A percentile compares a stretch with the other conserved stretches of the same genome.
phyloP scores from a whole-genome alignment of 192 early-diverging fungal genomes.

The Mortierella hygrophila region DNA sequence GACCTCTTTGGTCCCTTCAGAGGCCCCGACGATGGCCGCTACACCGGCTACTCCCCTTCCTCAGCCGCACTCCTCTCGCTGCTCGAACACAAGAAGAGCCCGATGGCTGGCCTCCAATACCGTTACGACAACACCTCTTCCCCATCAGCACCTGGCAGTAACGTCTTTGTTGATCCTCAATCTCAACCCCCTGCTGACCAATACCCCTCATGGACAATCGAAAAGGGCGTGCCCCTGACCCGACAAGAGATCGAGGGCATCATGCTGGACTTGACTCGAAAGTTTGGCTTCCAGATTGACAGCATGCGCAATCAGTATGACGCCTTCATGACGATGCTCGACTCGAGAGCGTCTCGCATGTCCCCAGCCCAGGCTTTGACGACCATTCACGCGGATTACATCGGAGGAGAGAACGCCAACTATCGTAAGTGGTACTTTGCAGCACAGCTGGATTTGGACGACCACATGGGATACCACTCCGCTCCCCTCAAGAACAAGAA shows the following conservation, averaged over 20 bases:
- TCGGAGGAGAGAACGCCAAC: constrained; percentile 86
- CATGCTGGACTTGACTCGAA: constrained; percentile 72
- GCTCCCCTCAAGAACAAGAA: constrained; percentile 41
- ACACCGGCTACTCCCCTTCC: constrained; percentile 69
- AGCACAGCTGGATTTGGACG: constrained; percentile 73
- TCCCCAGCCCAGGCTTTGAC: constrained; percentile 75
- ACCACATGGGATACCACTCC: constrained; percentile 57
- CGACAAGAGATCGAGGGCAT: constrained; percentile 77
- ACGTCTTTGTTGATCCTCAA: neutral
- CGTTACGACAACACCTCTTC: neutral
- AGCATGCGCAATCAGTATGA: constrained; percentile 84
- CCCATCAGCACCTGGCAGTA: neutral
- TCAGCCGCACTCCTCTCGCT: constrained; percentile 71
- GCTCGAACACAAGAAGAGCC: constrained; percentile 62
- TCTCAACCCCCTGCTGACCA: constrained; percentile 31
- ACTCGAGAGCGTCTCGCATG: constrained; percentile 83
- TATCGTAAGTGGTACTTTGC: constrained; percentile 90
- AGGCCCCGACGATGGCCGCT: constrained; percentile 68
- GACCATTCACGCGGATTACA: constrained; percentile 82
- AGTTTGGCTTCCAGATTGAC: constrained; percentile 85
- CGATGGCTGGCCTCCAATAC: neutral
- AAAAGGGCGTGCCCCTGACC: constrained; percentile 73
- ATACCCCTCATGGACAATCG: constrained; percentile 68
- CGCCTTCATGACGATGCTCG: constrained; percentile 82
- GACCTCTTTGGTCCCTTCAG: constrained; percentile 35